A percentile compares a stretch with the other conserved stretches of the same genome.
phyloP scores from a whole-genome alignment of 176 grass and related monocot genomes.

The Otatea glauca region DNA sequence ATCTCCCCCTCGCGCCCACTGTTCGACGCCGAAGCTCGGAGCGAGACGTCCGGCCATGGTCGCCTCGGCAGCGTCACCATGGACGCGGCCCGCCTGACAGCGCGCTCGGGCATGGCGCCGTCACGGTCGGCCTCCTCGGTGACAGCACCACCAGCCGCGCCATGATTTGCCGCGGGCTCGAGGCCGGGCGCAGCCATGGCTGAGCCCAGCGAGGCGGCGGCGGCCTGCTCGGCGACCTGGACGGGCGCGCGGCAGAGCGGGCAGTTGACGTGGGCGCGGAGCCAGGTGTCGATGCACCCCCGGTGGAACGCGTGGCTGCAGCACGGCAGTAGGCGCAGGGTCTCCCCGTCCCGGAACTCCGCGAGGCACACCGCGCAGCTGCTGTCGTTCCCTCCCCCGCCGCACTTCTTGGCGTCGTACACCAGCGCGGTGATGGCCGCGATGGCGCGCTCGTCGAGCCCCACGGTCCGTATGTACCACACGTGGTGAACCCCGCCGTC shows the following conservation, averaged over 20 bases:
- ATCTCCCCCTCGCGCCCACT: slow-evolving; percentile 38
- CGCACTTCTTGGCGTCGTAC: slow-evolving; percentile 60
- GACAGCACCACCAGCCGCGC: not conserved
- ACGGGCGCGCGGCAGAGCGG: slow-evolving; percentile 82
- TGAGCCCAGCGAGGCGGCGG: too few relatives aligned
- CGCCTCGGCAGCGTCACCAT: slow-evolving; percentile 46
- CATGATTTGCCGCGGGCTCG: not conserved
- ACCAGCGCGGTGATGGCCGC: slow-evolving; percentile 66
- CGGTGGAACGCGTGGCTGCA: slow-evolving; percentile 88
- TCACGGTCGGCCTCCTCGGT: not conserved
- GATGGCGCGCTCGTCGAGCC: slow-evolving; percentile 82
- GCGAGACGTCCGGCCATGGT: slow-evolving; percentile 39
- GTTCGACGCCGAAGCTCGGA: slow-evolving; percentile 23
- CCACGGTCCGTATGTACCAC: slow-evolving; percentile 86
- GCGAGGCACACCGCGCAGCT: slow-evolving; percentile 80
- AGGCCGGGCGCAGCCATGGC: not conserved
- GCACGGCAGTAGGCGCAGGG: slow-evolving; percentile 76
- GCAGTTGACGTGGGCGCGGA: slow-evolving; percentile 75
- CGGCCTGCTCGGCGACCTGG: slow-evolving; percentile 30
- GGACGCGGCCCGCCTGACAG: slow-evolving; percentile 40
- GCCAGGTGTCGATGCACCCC: slow-evolving; percentile 85
- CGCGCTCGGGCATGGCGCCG: not conserved
- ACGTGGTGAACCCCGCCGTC: slow-evolving; percentile 65
- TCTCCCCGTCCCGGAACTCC: slow-evolving; percentile 80
- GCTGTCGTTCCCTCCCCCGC: slow-evolving; percentile 1